phyloP scores from a whole-genome alignment of 139 green algal species.

The Chlamydomonas schloesseri region DNA sequence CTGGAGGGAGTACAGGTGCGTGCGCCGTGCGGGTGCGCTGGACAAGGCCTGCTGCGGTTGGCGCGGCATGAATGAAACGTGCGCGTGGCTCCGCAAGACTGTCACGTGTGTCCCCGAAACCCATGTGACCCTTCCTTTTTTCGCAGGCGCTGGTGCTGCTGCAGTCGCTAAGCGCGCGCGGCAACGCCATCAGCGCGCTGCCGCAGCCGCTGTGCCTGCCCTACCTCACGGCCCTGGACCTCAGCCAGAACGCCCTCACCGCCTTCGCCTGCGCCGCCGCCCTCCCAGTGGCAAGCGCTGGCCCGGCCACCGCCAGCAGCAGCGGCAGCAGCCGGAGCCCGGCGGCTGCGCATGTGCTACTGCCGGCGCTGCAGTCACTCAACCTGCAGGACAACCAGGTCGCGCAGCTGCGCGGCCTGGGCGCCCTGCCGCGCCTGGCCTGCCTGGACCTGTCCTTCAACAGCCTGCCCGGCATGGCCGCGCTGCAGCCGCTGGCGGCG shows the following conservation, averaged over 20 bases:
- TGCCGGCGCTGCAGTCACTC: background rate
- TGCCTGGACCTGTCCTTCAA: constrained; percentile 38
- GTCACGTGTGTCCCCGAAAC: too few relatives aligned
- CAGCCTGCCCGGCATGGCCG: background rate
- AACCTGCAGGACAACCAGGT: constrained; percentile 22
- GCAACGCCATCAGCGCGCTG: constrained; percentile 9
- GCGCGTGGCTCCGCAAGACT: too few relatives aligned
- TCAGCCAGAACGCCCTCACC: background rate
- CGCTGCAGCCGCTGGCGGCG: background rate
- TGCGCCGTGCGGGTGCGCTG: too few relatives aligned
- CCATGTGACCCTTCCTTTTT: too few relatives aligned
- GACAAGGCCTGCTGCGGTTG: too few relatives aligned
- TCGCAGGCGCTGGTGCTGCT: constrained; percentile 2
- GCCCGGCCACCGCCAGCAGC: background rate
- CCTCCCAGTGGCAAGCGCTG: background rate
- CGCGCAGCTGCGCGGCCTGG: background rate
- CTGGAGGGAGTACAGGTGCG: constrained; percentile 26
- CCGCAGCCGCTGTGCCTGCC: constrained; percentile 2
- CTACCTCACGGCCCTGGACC: constrained; percentile 15
- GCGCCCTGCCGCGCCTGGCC: constrained; percentile 1
- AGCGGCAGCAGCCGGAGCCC: background rate
- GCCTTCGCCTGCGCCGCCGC: background rate
- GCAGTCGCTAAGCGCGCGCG: background rate
- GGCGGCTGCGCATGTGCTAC: background rate
- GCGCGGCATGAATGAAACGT: too few relatives aligned